These are phyloP conservation scores for Penicillium chermesinum DNA, from an alignment of 495 filamentous ascomycete species.

Conservation along the genomic window DNA sequence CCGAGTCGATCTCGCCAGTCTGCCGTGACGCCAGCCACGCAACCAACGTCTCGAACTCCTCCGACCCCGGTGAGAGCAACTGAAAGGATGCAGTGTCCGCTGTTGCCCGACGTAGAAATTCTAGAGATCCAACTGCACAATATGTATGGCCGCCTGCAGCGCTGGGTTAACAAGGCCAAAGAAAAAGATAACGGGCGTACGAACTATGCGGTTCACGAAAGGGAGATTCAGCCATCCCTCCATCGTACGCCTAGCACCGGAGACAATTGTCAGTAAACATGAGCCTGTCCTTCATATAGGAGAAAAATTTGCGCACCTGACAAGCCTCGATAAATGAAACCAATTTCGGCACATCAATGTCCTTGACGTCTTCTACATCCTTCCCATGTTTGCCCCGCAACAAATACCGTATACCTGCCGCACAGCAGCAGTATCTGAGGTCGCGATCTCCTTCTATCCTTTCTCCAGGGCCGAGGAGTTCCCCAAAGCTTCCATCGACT, in stretches of 20 bases:
- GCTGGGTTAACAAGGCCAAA: slow-evolving; percentile 13
- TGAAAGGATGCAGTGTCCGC: slow-evolving; percentile 11
- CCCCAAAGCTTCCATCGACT: slow-evolving; percentile 85
- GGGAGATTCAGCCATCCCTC: slow-evolving; percentile 76
- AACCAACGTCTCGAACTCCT: slow-evolving; percentile 41
- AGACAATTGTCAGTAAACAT: neutral
- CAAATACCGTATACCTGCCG: slow-evolving; percentile 75
- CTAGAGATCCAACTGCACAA: slow-evolving; percentile 72
- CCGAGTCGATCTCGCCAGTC: slow-evolving; percentile 47
- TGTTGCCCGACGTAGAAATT: slow-evolving; percentile 53
- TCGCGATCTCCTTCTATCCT: slow-evolving; percentile 73
- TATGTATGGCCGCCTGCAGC: slow-evolving; percentile 77
- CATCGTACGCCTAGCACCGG: slow-evolving; percentile 70
- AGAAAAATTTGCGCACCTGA: slow-evolving; percentile 48
- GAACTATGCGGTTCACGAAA: slow-evolving; percentile 85
- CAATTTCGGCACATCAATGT: slow-evolving; percentile 70
- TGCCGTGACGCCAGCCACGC: slow-evolving; percentile 71
- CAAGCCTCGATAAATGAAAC: slow-evolving; percentile 65
- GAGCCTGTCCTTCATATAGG: slow-evolving; percentile 17
- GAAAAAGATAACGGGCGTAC: slow-evolving; percentile 17
- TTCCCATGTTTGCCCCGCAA: slow-evolving; percentile 54
- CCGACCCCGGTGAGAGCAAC: slow-evolving; percentile 30
- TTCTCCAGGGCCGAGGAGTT: slow-evolving; percentile 58
- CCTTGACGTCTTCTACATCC: slow-evolving; percentile 53
- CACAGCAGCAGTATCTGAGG: slow-evolving; percentile 80